Evolutionary conservation across 495 filamentous ascomycete species (phyloP).

Genomic region (Neurospora sp.): DNA sequence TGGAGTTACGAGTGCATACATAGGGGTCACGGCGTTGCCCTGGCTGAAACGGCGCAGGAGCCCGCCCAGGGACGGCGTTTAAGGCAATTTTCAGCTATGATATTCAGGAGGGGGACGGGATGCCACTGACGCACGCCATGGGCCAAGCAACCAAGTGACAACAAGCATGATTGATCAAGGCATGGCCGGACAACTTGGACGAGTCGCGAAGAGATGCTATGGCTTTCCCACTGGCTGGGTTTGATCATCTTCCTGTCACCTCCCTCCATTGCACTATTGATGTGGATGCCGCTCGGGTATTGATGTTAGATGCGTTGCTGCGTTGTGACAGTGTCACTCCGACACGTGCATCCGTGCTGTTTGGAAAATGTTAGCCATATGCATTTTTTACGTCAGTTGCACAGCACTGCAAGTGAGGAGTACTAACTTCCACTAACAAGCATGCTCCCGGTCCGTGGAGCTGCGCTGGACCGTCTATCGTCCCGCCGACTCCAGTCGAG

Average conservation of each 20-base stretch:
- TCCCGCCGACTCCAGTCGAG: not conserved
- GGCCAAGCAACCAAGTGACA: not conserved
- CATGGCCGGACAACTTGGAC: not conserved
- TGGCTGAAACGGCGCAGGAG: not conserved
- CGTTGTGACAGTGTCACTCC: not conserved
- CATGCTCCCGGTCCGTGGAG: not conserved
- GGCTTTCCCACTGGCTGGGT: not conserved
- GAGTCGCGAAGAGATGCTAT: not conserved
- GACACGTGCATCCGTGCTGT: not conserved
- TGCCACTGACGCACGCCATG: not conserved
- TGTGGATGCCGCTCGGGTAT: not conserved
- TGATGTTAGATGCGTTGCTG: not conserved
- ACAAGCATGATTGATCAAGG: not conserved
- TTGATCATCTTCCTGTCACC: not conserved
- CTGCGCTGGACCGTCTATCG: not conserved
- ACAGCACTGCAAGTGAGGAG: not conserved
- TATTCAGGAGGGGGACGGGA: not conserved
- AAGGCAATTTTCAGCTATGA: not conserved
- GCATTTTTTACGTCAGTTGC: not conserved
- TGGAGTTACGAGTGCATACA: not conserved
- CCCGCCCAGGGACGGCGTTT: not conserved
- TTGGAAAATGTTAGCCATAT: not conserved
- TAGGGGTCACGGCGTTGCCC: not conserved
- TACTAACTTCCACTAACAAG: not conserved
- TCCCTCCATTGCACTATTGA: not conserved